These are phyloP conservation scores for Cercospora berteroae DNA, from an alignment of 2,329 filamentous ascomycete genomes.

Conservation along the genomic window DNA sequence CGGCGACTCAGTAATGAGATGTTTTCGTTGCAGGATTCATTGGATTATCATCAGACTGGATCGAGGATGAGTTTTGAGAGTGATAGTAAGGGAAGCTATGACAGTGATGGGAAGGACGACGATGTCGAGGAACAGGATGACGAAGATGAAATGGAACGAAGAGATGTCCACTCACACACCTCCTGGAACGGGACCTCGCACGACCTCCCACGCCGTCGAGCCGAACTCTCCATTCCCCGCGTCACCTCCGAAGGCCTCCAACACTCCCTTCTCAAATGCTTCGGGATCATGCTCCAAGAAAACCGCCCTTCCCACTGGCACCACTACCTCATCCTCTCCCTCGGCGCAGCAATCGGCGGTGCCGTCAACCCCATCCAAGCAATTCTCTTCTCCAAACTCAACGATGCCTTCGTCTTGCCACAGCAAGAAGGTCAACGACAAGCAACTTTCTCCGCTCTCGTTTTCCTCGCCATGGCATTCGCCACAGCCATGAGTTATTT, in stretches of 20 bases:
- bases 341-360: conserved; percentile 32
- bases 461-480: conserved; percentile 56
- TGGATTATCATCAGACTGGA: not conserved
- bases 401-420: conserved; percentile 47
- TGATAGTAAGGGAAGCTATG: not conserved
- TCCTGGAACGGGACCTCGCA: not conserved
- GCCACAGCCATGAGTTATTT: conserved; percentile 47
- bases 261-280: not conserved
- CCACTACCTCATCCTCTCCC: not conserved
- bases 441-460: conserved; percentile 53
- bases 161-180: not conserved
- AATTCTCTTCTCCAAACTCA: conserved; percentile 50
- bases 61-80: not conserved
- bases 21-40: not conserved
- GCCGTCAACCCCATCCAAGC: conserved; percentile 48
- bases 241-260: not conserved
- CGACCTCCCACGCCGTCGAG: not conserved
- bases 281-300: not conserved
- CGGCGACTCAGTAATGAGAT: not conserved
- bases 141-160: not conserved
- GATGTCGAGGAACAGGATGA: not conserved
- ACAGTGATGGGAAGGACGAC: not conserved
- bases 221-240: not conserved
- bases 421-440: conserved; percentile 39
- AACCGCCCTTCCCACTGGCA: not conserved